Base-by-base conservation (phyloP, 306 rosid genomes). In the Oxytropis ochrocephala region DNA sequence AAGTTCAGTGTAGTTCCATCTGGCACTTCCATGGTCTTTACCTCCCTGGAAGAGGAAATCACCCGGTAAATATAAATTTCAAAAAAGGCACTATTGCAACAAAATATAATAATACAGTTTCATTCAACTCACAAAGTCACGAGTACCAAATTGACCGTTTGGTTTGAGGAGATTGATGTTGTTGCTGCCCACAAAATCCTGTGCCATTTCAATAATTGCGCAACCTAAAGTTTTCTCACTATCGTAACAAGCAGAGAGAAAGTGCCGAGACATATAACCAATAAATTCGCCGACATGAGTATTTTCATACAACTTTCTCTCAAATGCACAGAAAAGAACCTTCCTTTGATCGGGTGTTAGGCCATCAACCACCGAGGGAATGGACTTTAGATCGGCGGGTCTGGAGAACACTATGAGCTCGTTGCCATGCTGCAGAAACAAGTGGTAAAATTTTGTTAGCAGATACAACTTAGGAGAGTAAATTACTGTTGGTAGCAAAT, bases 301-400 rank as follows among this genome's bases (percentile, higher is more conserved):
- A 83, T 94, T 97, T 81, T 88, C 88, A 52, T 72, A 52, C 76
- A 94, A 85, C 76, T 87, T 90, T 81, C 87, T 90, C 86, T 90
- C 88, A 56, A 94, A 94, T 39, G 96, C 85, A 43, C 95, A 85
- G 71, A 81, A 94, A 8, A 94, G 85, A 62, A 94, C 88, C 85
- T 94, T 94, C 80, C 98, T 86, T 64, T 94, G 98, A 54, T 94
- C 92, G 29, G 98, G 98, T 83, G 90, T 90, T 63, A 94, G 88
- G 59, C 98, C 96, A 78, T 94, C 98, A 72, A 94, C 90, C 98
- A 94, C 73, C 0, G 96, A 88, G 18, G 98, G 96, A 81, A 94
- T 94, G 7, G 98, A 94, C 48, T 88, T 96, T 50, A 88, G 87
- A 83, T 94, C n/a, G n/a, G n/a, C 98, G 0, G 98, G 94, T 86